Evolutionary conservation across 169 alveolate species (phyloP), one percentile per base, ranked within the genome.

Genomic region (Cryptosporidium xiaoi): DNA sequence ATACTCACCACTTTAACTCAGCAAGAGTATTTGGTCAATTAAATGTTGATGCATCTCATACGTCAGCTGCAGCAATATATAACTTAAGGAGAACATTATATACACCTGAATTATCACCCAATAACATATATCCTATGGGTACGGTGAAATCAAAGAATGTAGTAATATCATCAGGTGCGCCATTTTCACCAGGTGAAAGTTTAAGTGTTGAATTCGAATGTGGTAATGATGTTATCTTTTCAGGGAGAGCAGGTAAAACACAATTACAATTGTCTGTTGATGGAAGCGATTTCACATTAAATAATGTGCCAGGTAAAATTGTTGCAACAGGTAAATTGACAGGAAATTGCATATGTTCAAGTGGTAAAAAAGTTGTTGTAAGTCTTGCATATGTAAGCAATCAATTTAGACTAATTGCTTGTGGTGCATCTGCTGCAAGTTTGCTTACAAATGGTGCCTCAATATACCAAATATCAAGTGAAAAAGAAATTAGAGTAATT

Each of bases 121-220:
- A 27, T 46, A 4, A 77, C 51, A 20, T 77, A 15, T 77, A 77
- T 77, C 87, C 87, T 40, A 60, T 77, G 71, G 87, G 87, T 60
- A 60, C 71, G 16, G 87, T 77, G 29, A 33, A 10, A 15, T n/a
- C 69, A 3, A 77, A 77, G 34, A 60, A 56, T 60, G 71, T 50
- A 1, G 40, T 77, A 13, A 58, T 77, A 24, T 58, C 87, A 13
- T 77, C 87, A 20, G 87, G 87, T 34, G 33, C 44, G 50, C 87
- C 87, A 60, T 77, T 77, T 58, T 77, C 87, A 27, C 87, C 71
- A 16, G 66, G 66, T 77, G 71, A 77, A 40, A 77, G 87, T 77
- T 60, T 77, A 31, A 77, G 87, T 77, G 34, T 77, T 18, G 20
- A 40, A 20, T 8, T 62, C 27, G 40, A 65, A 20, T 77, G 87